Conservation (phyloP, 768 basidiomycete species). For the Leccinum sublutescens region DNA sequence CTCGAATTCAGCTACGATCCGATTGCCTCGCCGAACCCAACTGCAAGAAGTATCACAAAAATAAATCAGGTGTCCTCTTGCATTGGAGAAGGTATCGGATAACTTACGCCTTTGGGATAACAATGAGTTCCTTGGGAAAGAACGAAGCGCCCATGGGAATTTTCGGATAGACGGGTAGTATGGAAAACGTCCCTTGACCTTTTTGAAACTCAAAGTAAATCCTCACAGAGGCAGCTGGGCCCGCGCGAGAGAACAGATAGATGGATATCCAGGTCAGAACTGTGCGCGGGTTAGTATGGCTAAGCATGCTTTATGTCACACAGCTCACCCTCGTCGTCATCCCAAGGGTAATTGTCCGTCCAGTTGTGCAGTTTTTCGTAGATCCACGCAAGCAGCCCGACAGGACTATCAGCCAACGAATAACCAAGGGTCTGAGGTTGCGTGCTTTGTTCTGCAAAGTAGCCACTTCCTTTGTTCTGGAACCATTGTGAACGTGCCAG, state of each 20-base stretch:
- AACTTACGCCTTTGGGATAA: slow-evolving; percentile 40
- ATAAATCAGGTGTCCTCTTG: background rate
- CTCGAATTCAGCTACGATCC: slow-evolving; percentile 46
- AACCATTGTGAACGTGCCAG: slow-evolving; percentile 22
- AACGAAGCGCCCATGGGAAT: slow-evolving; percentile 50
- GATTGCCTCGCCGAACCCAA: slow-evolving; percentile 40
- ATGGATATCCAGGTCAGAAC: slow-evolving; percentile 62
- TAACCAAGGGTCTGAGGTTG: slow-evolving; percentile 57
- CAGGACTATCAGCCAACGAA: slow-evolving; percentile 54
- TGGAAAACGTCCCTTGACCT: background rate
- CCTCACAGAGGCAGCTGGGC: slow-evolving; percentile 54
- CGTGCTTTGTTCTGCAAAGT: slow-evolving; percentile 35
- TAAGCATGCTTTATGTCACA: background rate
- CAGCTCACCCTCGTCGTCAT: slow-evolving; percentile 50
- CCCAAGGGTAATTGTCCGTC: slow-evolving; percentile 56
- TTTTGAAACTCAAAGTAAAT: slow-evolving; percentile 53
- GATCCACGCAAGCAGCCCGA: slow-evolving; percentile 54
- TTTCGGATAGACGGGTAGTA: background rate
- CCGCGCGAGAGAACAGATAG: slow-evolving; percentile 57
- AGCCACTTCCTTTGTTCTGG: slow-evolving; percentile 29
- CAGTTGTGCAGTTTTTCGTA: slow-evolving; percentile 50
- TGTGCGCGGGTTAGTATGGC: slow-evolving; percentile 18
- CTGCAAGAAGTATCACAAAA: slow-evolving; percentile 25
- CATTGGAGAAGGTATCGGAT: accelerated
- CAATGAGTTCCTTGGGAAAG: slow-evolving; percentile 49